Conservation (phyloP, 768 basidiomycete species). For the Coprinopsis cinerea region DNA sequence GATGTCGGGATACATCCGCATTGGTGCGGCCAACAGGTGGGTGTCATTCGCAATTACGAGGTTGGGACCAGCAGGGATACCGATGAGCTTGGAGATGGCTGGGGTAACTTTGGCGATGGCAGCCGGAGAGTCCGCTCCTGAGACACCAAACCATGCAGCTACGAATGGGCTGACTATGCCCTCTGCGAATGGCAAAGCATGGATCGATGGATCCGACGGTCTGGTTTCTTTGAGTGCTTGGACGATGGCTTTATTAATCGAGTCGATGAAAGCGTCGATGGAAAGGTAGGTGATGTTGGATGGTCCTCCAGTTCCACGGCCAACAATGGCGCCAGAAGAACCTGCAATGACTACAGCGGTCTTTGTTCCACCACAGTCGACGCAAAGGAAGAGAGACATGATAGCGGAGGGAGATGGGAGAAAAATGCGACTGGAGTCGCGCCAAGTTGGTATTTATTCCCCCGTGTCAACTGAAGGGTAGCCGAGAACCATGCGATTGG, state of each 20-base stretch:
- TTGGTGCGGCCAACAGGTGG: slow-evolving; percentile 75
- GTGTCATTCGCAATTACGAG: slow-evolving; percentile 77
- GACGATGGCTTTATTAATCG: slow-evolving; percentile 46
- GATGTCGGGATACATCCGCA: slow-evolving; percentile 55
- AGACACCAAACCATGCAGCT: slow-evolving; percentile 78
- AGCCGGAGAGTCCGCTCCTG: slow-evolving; percentile 72
- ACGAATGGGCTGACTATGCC: slow-evolving; percentile 35
- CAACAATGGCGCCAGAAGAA: slow-evolving; percentile 51
- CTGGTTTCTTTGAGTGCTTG: slow-evolving; percentile 47
- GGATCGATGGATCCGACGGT: slow-evolving; percentile 28
- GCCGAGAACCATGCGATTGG: not conserved
- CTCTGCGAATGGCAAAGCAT: slow-evolving; percentile 15
- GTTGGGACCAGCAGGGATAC: slow-evolving; percentile 46
- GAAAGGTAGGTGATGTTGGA: slow-evolving; percentile 85
- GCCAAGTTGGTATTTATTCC: not conserved
- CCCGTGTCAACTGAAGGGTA: not conserved
- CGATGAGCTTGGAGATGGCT: slow-evolving; percentile 50
- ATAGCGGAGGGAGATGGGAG: not conserved
- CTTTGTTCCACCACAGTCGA: slow-evolving; percentile 89
- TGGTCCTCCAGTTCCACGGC: slow-evolving; percentile 65
- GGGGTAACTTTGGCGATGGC: slow-evolving; percentile 52
- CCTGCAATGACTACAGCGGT: slow-evolving; percentile 71
- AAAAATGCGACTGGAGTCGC: not conserved
- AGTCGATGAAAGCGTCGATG: slow-evolving; percentile 48
- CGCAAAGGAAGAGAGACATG: slow-evolving; percentile 70